These are phyloP conservation scores for Thalia dealbata DNA, from an alignment of 176 grass and related monocot genomes.

Conservation along the genomic window DNA sequence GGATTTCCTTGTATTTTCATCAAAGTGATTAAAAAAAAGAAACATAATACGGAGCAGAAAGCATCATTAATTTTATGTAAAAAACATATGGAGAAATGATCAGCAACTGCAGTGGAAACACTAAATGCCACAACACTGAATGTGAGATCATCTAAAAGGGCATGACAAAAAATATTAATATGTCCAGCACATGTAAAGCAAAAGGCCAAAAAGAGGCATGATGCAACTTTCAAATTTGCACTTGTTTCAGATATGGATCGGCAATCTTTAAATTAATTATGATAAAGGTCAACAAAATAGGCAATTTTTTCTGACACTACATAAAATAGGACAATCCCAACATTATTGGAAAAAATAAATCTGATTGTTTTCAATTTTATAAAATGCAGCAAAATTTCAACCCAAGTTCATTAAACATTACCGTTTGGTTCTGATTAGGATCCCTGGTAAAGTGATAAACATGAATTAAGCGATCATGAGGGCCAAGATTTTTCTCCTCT, in stretches of 20 bases:
- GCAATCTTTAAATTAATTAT: background rate
- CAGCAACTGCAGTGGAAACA: background rate
- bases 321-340: background rate
- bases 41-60: too few relatives aligned
- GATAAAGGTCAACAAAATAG: background rate
- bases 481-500: constrained; percentile 46
- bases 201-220: background rate
- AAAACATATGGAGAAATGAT: too few relatives aligned
- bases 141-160: background rate
- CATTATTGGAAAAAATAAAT: background rate
- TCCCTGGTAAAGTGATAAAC: constrained; percentile 48
- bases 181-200: background rate
- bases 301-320: background rate
- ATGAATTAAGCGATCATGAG: constrained; percentile 48
- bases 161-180: background rate
- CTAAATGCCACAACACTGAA: background rate
- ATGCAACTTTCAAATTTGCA: background rate
- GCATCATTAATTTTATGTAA: too few relatives aligned
- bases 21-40: too few relatives aligned
- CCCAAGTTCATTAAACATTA: background rate
- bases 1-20: background rate
- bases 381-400: background rate
- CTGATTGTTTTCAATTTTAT: background rate
- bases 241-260: background rate
- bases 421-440: constrained; percentile 28